Base-by-base conservation (phyloP, 2,329 filamentous ascomycete species). In the Pestalotiopsis sp. region DNA sequence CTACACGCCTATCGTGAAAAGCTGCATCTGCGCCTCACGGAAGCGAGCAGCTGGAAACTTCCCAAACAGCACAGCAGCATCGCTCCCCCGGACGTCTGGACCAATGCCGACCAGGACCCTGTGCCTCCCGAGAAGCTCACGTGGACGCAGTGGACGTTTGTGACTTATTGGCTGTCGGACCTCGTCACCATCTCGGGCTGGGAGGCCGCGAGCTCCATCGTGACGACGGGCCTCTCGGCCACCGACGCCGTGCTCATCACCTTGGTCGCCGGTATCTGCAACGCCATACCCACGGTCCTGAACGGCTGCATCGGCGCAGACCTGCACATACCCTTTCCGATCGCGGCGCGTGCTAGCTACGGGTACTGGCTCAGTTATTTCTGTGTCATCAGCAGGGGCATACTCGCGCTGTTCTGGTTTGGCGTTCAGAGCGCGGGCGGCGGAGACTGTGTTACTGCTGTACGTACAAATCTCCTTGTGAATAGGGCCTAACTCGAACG, bases 361-460 rank as follows among this genome's bases (percentile, higher is more conserved):
- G 83, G 83, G 2, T 76, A 76, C 67, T 74, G 72, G 71, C 70
- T 77, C 1, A 76, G 75, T 45, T 76, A 78, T 63, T 76, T 77
- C 70, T 73, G 72, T 14, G 81, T 84, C 41, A 78, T 83, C 3
- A 81, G 80, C 75, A 79, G 82, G 25, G 81, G 80, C 11, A 79
- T 81, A 12, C 77, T 83, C 11, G 80, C 82, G 3, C 78, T 82
- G 11, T 83, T 84, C 62, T 82, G 81, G 70, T 80, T 84, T 70
- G 76, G 77, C 58, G 78, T 80, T 74, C 89, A 92, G 72, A 88
- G 87, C 55, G 88, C 88, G 69, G 90, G 90, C 71, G 90, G 90
- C 0, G 88, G 86, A 0, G 86, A 87, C 61, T 80, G 78, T 72
- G 78, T 83, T 39, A 81, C 79, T 0, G 78, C 81, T 68, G 59